Conservation (phyloP, 2,329 filamentous ascomycete species). For the Dothistroma septosporum region DNA sequence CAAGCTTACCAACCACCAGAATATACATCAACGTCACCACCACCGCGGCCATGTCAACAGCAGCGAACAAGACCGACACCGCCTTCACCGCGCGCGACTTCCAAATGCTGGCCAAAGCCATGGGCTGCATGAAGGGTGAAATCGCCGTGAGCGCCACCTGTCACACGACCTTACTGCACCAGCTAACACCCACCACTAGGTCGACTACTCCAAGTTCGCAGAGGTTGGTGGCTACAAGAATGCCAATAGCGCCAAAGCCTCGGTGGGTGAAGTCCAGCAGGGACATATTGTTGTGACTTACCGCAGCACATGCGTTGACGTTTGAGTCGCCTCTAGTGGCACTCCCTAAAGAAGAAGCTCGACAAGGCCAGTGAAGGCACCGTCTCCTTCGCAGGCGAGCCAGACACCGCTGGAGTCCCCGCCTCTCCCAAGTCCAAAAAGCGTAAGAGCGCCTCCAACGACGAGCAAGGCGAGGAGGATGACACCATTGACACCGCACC, state of each 20-base stretch:
- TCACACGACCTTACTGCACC: not conserved
- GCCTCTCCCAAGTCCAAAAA: slow-evolving; percentile 15
- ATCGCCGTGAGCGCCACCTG: slow-evolving; percentile 16
- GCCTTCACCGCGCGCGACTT: slow-evolving; percentile 20
- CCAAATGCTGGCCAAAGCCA: slow-evolving; percentile 17
- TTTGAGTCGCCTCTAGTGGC: not conserved
- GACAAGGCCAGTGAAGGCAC: slow-evolving; percentile 4
- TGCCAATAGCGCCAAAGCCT: not conserved
- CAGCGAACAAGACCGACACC: not conserved
- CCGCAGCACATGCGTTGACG: not conserved
- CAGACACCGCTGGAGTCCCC: not conserved
- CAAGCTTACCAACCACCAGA: not conserved
- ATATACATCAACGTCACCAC: not conserved
- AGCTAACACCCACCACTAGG: not conserved
- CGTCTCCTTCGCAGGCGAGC: slow-evolving; percentile 4
- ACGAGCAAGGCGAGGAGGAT: slow-evolving; percentile 15
- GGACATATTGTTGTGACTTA: too few relatives aligned
- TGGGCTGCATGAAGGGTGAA: slow-evolving; percentile 16
- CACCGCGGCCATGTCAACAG: not conserved
- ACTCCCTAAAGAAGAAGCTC: slow-evolving; percentile 10
- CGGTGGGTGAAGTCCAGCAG: too few relatives aligned
- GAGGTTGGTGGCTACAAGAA: not conserved
- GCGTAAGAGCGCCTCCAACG: slow-evolving; percentile 22
- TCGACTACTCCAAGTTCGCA: slow-evolving; percentile 7
- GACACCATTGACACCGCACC: slow-evolving; percentile 16